A percentile compares a stretch with the other conserved stretches of the same genome.
Conservation (phyloP, 2,329 filamentous ascomycete genomes). For the Hypoxylon sp. region DNA sequence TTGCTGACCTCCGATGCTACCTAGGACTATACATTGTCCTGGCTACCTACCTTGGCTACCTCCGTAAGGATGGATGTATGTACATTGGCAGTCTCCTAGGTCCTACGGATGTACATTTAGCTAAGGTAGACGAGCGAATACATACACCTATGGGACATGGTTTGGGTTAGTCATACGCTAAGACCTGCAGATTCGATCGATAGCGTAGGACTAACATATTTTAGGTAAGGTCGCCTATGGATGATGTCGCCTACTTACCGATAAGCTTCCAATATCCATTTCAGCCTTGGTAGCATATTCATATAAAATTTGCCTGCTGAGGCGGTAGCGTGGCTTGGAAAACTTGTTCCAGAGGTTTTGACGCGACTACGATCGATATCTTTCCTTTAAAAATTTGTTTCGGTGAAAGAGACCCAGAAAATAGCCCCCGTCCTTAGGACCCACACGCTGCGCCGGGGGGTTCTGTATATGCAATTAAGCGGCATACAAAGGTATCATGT, state of each 20-base stretch:
- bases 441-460: no score
- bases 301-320: slow-evolving; percentile 3
- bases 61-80: no score
- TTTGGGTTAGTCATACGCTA: not conserved
- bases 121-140: not conserved
- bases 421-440: not conserved
- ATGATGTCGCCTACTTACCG: not conserved
- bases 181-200: not conserved
- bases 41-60: not conserved
- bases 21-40: not conserved
- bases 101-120: not conserved
- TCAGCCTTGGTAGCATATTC: slow-evolving; percentile 1
- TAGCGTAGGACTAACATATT: not conserved
- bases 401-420: slow-evolving; percentile 10
- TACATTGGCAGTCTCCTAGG: no score
- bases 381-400: slow-evolving; percentile 5
- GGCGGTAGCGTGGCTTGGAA: slow-evolving; percentile 8
- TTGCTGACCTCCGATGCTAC: slow-evolving; percentile 1
- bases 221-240: not conserved
- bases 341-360: not conserved
- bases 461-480: not conserved
- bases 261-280: not conserved
- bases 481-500: not conserved
- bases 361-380: not conserved
- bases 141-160: no score